These are phyloP conservation scores for Solanum appendiculatum DNA, from an alignment of 257 asterid genomes.

Conservation along the genomic window DNA sequence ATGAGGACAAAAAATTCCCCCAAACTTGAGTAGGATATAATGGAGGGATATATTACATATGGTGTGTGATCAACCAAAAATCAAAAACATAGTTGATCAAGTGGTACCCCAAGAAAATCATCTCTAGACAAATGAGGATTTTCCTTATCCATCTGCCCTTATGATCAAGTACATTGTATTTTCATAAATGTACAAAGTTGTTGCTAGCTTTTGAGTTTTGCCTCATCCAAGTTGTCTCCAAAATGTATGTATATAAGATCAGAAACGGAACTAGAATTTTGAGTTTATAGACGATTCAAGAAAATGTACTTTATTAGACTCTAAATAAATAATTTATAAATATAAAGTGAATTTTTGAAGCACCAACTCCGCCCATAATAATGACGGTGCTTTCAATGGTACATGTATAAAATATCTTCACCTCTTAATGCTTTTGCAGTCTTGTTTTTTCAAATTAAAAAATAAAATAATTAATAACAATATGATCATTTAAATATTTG, in stretches of 20 bases:
- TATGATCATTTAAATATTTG: not conserved
- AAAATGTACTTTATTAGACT: not conserved
- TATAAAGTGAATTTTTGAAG: not conserved
- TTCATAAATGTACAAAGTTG: not conserved
- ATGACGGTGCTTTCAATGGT: not conserved
- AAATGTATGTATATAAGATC: not conserved
- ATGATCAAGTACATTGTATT: not conserved
- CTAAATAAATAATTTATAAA: not conserved
- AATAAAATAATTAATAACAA: too few species aligned
- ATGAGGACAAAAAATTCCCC: too few species aligned
- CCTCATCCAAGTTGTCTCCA: not conserved
- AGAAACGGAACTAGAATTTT: not conserved
- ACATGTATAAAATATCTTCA: not conserved
- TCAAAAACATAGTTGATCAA: not conserved
- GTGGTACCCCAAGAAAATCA: not conserved
- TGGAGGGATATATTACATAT: too few species aligned
- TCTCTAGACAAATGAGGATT: not conserved
- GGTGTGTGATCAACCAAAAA: not conserved
- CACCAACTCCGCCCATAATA: not conserved
- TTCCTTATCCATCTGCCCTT: not conserved
- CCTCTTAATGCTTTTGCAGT: not conserved
- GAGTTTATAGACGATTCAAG: not conserved
- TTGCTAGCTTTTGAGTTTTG: not conserved
- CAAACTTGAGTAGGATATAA: too few species aligned
- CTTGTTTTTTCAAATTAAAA: too few species aligned